phyloP scores from a whole-genome alignment of 2,329 filamentous ascomycete genomes.

The Hymenotorrendiella dingleyae region DNA sequence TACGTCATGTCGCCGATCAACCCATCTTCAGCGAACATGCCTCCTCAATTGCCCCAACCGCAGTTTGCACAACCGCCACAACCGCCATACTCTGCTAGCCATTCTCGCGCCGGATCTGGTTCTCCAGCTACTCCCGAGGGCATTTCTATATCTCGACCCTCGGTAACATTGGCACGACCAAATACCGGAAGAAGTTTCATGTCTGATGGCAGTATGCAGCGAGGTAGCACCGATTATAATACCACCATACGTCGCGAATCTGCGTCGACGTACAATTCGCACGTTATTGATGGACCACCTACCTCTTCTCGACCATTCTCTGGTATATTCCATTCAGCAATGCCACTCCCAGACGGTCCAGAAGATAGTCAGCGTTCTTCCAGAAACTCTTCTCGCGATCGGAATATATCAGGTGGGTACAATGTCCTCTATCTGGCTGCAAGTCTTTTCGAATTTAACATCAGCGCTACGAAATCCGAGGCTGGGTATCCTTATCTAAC shows the following conservation, averaged over 20 bases:
- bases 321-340: slow-evolving; percentile 78
- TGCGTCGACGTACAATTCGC: slow-evolving; percentile 47
- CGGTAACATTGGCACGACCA: slow-evolving; percentile 36
- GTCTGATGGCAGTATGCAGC: slow-evolving; percentile 40
- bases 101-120: slow-evolving; percentile 51
- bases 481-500: slow-evolving; percentile 94
- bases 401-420: slow-evolving; percentile 48
- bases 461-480: slow-evolving; percentile 84
- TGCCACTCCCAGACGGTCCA: slow-evolving; percentile 68
- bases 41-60: too few relatives aligned
- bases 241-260: slow-evolving; percentile 44
- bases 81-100: slow-evolving; percentile 41
- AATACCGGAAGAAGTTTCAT: slow-evolving; percentile 57
- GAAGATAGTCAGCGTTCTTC: slow-evolving; percentile 49
- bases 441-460: slow-evolving; percentile 95
- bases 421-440: slow-evolving; percentile 86
- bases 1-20: slow-evolving; percentile 51
- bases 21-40: slow-evolving; percentile 19
- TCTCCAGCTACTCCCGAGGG: slow-evolving; percentile 52
- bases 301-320: slow-evolving; percentile 50
- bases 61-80: slow-evolving; percentile 53
- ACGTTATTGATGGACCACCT: slow-evolving; percentile 31
- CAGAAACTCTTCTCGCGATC: slow-evolving; percentile 54
- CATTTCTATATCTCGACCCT: slow-evolving; percentile 39
- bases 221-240: slow-evolving; percentile 46